These are phyloP conservation scores for Caryopteris hybrid DNA, from an alignment of 305 asterid species.

Conservation along the genomic window DNA sequence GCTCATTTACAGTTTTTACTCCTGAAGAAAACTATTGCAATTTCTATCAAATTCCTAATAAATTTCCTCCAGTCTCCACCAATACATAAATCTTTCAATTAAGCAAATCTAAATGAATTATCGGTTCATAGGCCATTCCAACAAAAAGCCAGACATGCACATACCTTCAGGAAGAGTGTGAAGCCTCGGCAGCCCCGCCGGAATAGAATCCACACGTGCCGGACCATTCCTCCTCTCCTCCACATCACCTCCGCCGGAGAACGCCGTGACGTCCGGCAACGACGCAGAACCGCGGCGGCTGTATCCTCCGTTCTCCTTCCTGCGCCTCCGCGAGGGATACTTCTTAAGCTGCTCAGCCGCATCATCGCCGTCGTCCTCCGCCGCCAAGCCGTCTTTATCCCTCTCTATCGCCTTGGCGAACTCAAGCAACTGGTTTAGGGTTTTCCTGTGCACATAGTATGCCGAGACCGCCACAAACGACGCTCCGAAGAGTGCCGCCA, in stretches of 20 bases:
- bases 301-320: constrained; percentile 44
- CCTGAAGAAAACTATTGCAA: not conserved
- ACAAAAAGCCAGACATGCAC: constrained; percentile 22
- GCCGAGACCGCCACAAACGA: constrained; percentile 95
- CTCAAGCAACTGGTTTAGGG: constrained; percentile 81
- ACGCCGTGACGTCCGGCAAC: constrained; percentile 67
- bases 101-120: not conserved
- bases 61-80: not conserved
- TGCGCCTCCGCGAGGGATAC: constrained; percentile 42
- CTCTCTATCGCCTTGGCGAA: constrained; percentile 80
- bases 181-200: constrained; percentile 83
- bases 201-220: constrained; percentile 57
- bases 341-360: constrained; percentile 47
- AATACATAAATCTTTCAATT: not conserved
- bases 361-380: constrained; percentile 34
- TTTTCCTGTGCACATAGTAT: constrained; percentile 88
- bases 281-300: constrained; percentile 63
- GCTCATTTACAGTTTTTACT: not conserved
- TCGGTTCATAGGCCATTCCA: constrained; percentile 16
- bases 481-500: constrained; percentile 97
- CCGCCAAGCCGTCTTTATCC: constrained; percentile 40
- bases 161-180: constrained; percentile 83
- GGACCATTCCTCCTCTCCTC: constrained; percentile 55
- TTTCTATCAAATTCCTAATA: not conserved
- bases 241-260: constrained; percentile 35